These are phyloP conservation scores for Coniochaeta ligniaria DNA, from an alignment of 2,329 filamentous ascomycete species.

Conservation along the genomic window DNA sequence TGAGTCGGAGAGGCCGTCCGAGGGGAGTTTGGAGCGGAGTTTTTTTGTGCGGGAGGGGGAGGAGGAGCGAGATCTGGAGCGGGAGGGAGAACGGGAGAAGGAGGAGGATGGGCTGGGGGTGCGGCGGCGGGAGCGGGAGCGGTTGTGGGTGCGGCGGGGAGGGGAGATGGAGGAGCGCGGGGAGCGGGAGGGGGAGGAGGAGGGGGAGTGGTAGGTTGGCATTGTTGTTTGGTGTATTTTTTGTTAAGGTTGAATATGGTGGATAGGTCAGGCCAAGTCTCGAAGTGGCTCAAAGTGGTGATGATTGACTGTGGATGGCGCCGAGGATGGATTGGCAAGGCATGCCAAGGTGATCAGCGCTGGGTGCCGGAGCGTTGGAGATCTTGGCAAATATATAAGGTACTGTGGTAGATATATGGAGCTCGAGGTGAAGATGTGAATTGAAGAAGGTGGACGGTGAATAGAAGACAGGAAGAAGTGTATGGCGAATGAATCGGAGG, in stretches of 20 bases:
- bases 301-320: background rate
- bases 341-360: background rate
- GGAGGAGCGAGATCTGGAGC: background rate
- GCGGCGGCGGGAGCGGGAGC: background rate
- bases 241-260: background rate
- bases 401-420: background rate
- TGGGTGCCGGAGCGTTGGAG: background rate
- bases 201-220: slow-evolving; percentile 13
- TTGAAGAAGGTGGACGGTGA: background rate
- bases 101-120: slow-evolving; percentile 15
- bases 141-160: slow-evolving; percentile 3
- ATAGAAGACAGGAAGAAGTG: background rate
- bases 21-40: background rate
- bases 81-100: slow-evolving; percentile 10
- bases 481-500: too few species aligned
- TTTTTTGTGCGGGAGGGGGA: slow-evolving; percentile 1
- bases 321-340: background rate
- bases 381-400: background rate
- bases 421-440: background rate
- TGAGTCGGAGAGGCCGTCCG: slow-evolving; percentile 6
- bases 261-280: background rate
- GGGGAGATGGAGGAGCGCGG: slow-evolving; percentile 12
- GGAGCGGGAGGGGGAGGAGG: slow-evolving; percentile 7
- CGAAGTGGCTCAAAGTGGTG: background rate
- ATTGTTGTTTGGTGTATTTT: slow-evolving; percentile 3